phyloP scores from a whole-genome alignment of 2,329 filamentous ascomycete species.

The Arthrinium puccinioides region DNA sequence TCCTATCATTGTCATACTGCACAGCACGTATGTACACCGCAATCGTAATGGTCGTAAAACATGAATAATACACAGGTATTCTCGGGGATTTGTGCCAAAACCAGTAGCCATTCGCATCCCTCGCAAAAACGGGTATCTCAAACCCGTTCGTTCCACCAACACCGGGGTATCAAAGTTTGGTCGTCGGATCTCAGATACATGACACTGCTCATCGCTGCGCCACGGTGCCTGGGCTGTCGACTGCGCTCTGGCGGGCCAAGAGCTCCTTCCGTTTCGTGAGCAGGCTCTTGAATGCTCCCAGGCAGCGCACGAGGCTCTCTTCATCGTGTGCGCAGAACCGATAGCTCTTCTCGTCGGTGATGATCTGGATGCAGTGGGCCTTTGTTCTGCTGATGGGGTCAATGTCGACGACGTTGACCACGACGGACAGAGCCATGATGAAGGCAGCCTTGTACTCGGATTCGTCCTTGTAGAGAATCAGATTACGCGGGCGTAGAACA shows the following conservation, averaged over 20 bases:
- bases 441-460: constrained; percentile 81
- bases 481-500: constrained; percentile 75
- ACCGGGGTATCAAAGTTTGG: constrained; percentile 1
- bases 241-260: constrained; percentile 37
- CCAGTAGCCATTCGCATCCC: too few species aligned
- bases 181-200: too few species aligned
- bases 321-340: constrained; percentile 74
- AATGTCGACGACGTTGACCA: constrained; percentile 89
- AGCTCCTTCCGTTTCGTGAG: constrained; percentile 62
- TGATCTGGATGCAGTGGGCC: constrained; percentile 81
- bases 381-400: constrained; percentile 82
- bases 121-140: too few species aligned
- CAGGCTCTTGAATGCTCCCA: constrained; percentile 87
- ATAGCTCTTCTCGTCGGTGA: constrained; percentile 83
- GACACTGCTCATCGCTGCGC: neutral
- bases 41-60: too few species aligned
- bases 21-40: too few species aligned
- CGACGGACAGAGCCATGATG: constrained; percentile 68
- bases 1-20: too few species aligned
- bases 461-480: constrained; percentile 90
- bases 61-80: too few species aligned
- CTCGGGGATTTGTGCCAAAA: too few species aligned
- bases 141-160: too few species aligned
- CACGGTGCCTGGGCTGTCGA: neutral
- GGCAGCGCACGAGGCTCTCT: constrained; percentile 72